A percentile compares a stretch with the other conserved stretches of the same genome.
Conservation (phyloP, 495 filamentous ascomycete species). For the Aspergillus avenaceus region DNA sequence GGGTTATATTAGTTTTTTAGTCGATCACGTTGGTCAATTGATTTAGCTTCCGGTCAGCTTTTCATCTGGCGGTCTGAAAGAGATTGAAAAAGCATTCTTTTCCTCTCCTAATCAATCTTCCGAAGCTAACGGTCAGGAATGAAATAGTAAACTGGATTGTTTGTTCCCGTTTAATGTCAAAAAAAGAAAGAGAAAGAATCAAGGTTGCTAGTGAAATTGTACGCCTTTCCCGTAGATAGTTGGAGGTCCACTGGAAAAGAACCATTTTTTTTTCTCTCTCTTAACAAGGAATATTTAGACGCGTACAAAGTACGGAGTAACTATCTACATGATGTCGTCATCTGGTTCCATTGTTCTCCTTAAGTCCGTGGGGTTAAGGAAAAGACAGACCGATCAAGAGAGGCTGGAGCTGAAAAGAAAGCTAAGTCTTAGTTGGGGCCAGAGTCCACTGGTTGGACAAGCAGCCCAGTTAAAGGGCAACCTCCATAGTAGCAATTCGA, state of each 20-base stretch:
- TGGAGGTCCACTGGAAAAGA: not conserved
- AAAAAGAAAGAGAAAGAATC: not conserved
- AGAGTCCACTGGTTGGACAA: not conserved
- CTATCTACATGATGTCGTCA: not conserved
- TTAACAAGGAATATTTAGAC: not conserved
- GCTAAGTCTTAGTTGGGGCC: not conserved
- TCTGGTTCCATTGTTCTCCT: not conserved
- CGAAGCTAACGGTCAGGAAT: not conserved
- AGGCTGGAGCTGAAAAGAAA: slow-evolving; percentile 7
- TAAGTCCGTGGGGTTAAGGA: not conserved
- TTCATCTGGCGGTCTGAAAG: not conserved
- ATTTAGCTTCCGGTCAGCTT: not conserved
- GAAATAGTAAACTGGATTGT: not conserved
- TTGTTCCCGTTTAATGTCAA: not conserved
- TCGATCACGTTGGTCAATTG: not conserved
- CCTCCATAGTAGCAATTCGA: not conserved
- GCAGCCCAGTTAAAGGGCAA: not conserved
- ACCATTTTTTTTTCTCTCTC: no score
- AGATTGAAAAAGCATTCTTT: not conserved
- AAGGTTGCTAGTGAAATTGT: not conserved
- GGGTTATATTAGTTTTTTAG: not conserved
- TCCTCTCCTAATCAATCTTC: not conserved
- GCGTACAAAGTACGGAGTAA: not conserved
- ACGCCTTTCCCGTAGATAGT: not conserved
- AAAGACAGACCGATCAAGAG: not conserved